Base-by-base conservation (phyloP, 164 flowering plant genomes). In the Annona squamosa region DNA sequence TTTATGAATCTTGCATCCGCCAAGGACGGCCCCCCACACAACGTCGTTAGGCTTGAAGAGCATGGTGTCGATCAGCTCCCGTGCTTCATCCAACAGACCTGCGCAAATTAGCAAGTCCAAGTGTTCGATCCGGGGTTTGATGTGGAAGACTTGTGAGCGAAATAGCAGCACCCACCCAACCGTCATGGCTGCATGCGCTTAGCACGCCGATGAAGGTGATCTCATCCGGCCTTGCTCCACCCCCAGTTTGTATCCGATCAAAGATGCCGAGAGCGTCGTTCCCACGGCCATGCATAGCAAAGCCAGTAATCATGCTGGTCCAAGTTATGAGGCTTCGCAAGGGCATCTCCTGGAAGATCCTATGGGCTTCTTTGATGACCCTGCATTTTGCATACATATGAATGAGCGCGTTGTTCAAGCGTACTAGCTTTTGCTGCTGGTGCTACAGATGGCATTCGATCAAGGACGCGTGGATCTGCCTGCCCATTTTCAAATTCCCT, bases 361-460 rank as follows among this genome's bases (percentile, higher is more conserved):
- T 66, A 46, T 73, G 77, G 17, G 90, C 92, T 64, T 78, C 79
- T 47, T 79, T 74, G 52, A 86, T 71, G 16, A 64, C 56, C 2
- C 90, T 89, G 70, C 86, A 84, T 46, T 82, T 85, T n/a, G 88
- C 82, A 72, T 89, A 87, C 90, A 89, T 87, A 77, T 87, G 85
- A 18, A 87, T 71, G 42, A 89, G 83, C 2, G 90, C 88, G 75
- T 86, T 86, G 62, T 73, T 70, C 63, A 85, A 70, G 42, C 85
- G 73, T 37, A 85, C 82, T 47, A 66, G 71, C 63, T 64, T 63
- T n/a, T 71, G 76, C 66, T 81, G 72, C 10, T 52, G n/a, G n/a
- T n/a, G n/a, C n/a, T n/a, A n/a, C n/a, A n/a, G n/a, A n/a, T n/a
- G n/a, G n/a, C n/a, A n/a, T n/a, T n/a, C n/a, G n/a, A n/a, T n/a